These are phyloP conservation scores for Teunomyces aglyptinius DNA, from an alignment of 805 yeast species.

Conservation along the genomic window DNA sequence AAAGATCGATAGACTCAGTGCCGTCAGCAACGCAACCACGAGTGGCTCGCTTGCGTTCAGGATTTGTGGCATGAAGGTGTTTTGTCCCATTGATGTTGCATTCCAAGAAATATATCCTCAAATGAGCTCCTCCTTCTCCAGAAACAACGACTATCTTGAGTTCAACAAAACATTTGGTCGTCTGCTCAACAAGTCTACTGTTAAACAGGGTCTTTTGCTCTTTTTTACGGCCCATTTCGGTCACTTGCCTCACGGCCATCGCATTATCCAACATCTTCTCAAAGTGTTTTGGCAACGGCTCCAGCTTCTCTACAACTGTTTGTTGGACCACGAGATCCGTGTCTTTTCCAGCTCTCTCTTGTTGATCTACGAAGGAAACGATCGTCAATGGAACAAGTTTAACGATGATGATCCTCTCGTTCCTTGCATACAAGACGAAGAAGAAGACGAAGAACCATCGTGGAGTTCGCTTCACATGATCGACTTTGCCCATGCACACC, in stretches of 20 bases:
- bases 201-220: slow-evolving; percentile 44
- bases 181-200: slow-evolving; percentile 41
- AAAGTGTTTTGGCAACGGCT: slow-evolving; percentile 55
- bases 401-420: slow-evolving; percentile 25
- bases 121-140: slow-evolving; percentile 9
- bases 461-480: slow-evolving; percentile 66
- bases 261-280: slow-evolving; percentile 30
- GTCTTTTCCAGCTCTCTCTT: slow-evolving; percentile 72
- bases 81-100: slow-evolving; percentile 12
- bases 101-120: neutral
- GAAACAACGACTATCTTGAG: slow-evolving; percentile 42
- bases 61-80: slow-evolving; percentile 84
- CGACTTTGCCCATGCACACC: slow-evolving; percentile 86
- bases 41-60: slow-evolving; percentile 75
- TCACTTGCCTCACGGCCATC: slow-evolving; percentile 22
- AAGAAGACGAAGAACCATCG: slow-evolving; percentile 27
- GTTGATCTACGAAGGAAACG: slow-evolving; percentile 71
- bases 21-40: slow-evolving; percentile 72
- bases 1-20: slow-evolving; percentile 57
- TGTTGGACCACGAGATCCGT: slow-evolving; percentile 60
- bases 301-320: slow-evolving; percentile 62
- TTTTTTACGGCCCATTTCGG: slow-evolving; percentile 50
- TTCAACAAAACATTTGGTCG: slow-evolving; percentile 77
- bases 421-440: slow-evolving; percentile 18
- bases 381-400: slow-evolving; percentile 45